Conservation (phyloP, 139 green algal genomes). For the Micractinium sp. region DNA sequence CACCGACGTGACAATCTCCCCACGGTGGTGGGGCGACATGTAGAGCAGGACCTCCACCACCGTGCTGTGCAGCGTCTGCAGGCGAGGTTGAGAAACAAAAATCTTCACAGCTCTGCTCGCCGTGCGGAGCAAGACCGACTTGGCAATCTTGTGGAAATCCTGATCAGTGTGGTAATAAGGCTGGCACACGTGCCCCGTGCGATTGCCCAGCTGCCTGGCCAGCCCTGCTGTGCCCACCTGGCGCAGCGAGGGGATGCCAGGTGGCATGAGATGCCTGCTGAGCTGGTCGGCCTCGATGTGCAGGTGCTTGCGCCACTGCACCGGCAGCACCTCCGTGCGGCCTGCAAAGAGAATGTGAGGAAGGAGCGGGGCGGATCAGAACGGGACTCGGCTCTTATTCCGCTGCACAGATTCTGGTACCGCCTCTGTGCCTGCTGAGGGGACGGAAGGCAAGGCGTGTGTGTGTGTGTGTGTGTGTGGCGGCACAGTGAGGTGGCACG, state of each 20-base stretch:
- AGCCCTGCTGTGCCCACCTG: constrained; percentile 16
- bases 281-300: constrained; percentile 66
- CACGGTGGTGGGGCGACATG: constrained; percentile 69
- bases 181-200: too few species aligned
- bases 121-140: too few species aligned
- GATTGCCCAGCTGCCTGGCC: neutral
- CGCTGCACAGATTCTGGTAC: too few species aligned
- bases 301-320: constrained; percentile 80
- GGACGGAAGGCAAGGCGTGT: neutral
- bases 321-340: constrained; percentile 65
- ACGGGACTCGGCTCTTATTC: too few species aligned
- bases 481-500: too few species aligned
- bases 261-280: constrained; percentile 61
- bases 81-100: neutral
- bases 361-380: too few species aligned
- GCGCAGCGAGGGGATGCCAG: constrained; percentile 57
- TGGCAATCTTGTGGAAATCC: too few species aligned
- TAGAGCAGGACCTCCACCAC: constrained; percentile 85
- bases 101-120: neutral
- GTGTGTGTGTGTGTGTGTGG: too few species aligned
- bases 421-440: too few species aligned
- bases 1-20: constrained; percentile 71
- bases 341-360: neutral
- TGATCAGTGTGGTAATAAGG: too few species aligned
- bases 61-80: constrained; percentile 63